Base-by-base conservation (phyloP, 2,329 filamentous ascomycete species). In the Trichoderma semiorbis region DNA sequence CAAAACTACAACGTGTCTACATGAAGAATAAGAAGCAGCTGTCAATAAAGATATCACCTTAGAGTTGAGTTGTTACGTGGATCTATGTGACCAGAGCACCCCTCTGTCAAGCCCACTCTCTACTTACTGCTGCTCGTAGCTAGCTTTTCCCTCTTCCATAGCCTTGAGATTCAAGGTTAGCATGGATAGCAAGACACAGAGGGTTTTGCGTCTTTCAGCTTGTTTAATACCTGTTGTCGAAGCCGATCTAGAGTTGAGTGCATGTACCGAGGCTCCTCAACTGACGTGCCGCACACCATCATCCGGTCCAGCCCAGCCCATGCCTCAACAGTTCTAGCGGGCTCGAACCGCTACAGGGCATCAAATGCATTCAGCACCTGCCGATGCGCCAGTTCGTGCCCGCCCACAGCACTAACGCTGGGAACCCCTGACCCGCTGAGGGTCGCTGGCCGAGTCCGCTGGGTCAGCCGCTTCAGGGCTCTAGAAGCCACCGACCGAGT, bases 391-490 rank as follows among this genome's bases (percentile, higher is more conserved):
- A 69, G 55, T 39, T 30, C 63, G 43, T 36, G 21, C n/a, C 65
- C 66, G 21, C n/a, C 65, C 66, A 69, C 55, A 55, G 65, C 26
- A 53, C 65, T 43, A 58, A 43, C 21, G 18, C 65, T 47, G 30
- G 47, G 16, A 32, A n/a, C 43, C 43, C 57, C 39, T 21, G 63
- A 47, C 70, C 70, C 70, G 64, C 70, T 55, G 63, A 72, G 55
- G 70, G 70, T 57, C 63, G 70, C 55, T 67, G 32, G 68, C 58
- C 60, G 43, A 69, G 67, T 69, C 32, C 34, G 57, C 67, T 62
- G 32, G 60, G 50, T 26, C 68, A 70, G 39, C 43, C 68, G 47
- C 68, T 50, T 18, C 69, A 57, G 58, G 58, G 50, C 47, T 57
- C 39, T n/a, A 61, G 55, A 34, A 26, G 57, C 66, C 57, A 24